phyloP scores from a whole-genome alignment of 106 monocot species.

The Cymbidium sinense region DNA sequence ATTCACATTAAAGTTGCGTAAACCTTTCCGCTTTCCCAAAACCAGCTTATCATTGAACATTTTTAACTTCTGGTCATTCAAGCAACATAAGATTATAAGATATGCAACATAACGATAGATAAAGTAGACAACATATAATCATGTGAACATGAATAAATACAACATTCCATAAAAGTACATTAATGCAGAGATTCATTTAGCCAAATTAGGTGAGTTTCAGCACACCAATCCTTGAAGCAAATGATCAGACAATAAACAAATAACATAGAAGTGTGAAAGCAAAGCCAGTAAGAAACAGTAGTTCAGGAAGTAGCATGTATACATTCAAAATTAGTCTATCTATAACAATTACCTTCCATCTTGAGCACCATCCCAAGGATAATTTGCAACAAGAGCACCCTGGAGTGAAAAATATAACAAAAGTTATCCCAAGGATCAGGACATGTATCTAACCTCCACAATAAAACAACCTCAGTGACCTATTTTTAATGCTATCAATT shows the following conservation, averaged over 20 bases:
- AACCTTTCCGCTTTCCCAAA: too few species aligned
- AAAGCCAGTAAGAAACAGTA: neutral
- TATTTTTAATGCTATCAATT: neutral
- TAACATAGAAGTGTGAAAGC: neutral
- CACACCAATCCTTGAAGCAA: too few species aligned
- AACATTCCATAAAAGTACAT: slow-evolving; percentile 33
- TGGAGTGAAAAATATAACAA: slow-evolving; percentile 21
- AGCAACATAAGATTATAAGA: neutral
- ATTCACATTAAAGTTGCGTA: too few species aligned
- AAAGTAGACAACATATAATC: neutral
- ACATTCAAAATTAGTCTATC: neutral
- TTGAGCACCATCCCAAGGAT: slow-evolving; percentile 96
- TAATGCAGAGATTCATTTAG: slow-evolving; percentile 28
- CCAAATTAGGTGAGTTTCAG: too few species aligned
- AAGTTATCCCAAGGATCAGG: neutral
- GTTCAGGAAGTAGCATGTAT: neutral
- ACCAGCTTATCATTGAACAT: too few species aligned
- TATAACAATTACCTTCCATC: slow-evolving; percentile 48
- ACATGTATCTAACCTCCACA: neutral
- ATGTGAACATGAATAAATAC: neutral
- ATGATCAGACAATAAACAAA: neutral
- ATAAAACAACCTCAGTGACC: neutral
- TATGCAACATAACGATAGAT: too few species aligned
- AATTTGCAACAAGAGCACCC: slow-evolving; percentile 99
- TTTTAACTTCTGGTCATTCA: too few species aligned